Conservation (phyloP, 176 grass and related monocot species). For the Oryza glaberrima region DNA sequence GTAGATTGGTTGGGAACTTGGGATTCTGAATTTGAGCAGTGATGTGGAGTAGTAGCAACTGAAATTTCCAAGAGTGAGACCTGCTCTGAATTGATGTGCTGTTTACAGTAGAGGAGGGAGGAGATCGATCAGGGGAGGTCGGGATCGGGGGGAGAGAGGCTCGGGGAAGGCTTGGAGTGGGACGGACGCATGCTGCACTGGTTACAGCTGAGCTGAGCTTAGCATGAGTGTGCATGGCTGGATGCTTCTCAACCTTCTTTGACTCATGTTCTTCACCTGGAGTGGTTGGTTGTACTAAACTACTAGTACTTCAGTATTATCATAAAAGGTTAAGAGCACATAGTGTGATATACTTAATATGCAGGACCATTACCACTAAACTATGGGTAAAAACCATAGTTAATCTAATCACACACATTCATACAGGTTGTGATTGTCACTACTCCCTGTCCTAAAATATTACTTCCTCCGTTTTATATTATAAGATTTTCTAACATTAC, state of each 20-base stretch:
- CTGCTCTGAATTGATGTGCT: background rate
- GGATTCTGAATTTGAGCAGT: no score
- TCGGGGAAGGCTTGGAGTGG: conserved; percentile 38
- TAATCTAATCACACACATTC: no score
- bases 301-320: background rate
- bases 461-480: no score
- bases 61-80: no score
- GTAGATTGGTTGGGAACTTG: no score
- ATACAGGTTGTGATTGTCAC: no score
- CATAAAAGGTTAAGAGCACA: background rate
- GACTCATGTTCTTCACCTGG: background rate
- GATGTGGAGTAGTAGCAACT: no score
- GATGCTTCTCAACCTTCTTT: background rate
- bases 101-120: background rate
- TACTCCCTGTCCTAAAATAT: no score
- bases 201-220: background rate
- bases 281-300: conserved; percentile 12
- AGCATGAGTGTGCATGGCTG: background rate
- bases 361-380: background rate
- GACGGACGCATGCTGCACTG: conserved; percentile 31
- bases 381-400: background rate
- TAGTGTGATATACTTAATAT: background rate
- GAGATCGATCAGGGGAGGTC: conserved; percentile 31
- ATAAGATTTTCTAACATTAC: no score
- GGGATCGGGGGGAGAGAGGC: conserved; percentile 48